Evolutionary conservation across 768 basidiomycete species (phyloP).

Genomic region (Hypsizygus marmoreus): DNA sequence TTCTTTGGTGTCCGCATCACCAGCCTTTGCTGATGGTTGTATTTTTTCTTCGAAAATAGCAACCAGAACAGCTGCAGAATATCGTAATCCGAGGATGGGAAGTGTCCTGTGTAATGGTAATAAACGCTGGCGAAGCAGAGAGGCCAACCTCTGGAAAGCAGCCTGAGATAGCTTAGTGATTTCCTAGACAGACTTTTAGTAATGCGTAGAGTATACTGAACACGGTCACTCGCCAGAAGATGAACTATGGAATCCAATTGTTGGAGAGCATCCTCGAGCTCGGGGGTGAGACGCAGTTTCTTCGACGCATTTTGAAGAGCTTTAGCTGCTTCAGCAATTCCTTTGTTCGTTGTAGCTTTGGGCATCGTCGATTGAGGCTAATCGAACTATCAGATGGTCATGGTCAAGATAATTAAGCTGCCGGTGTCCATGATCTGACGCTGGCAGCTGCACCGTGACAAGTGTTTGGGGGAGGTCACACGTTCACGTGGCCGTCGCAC

Average conservation of each 20-base stretch:
- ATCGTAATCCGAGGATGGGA: constrained; percentile 39
- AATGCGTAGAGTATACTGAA: neutral
- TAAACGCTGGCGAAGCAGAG: constrained; percentile 43
- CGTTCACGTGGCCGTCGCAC: constrained; percentile 1
- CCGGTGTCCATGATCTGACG: too few relatives aligned
- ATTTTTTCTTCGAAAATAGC: constrained; percentile 41
- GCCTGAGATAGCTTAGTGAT: constrained; percentile 36
- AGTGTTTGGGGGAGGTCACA: neutral
- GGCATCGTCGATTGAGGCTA: neutral
- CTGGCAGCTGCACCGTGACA: neutral
- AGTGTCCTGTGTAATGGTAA: constrained; percentile 45
- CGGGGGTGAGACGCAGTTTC: constrained; percentile 28
- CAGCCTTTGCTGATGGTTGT: constrained; percentile 21
- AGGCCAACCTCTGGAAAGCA: constrained; percentile 37
- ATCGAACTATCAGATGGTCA: neutral
- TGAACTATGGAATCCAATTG: constrained; percentile 43
- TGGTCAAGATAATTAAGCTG: too few relatives aligned
- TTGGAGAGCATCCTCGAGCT: constrained; percentile 34
- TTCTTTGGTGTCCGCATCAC: constrained; percentile 16
- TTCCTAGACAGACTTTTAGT: constrained; percentile 33
- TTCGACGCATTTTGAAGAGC: constrained; percentile 30
- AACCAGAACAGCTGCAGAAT: constrained; percentile 41
- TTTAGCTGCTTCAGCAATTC: constrained; percentile 30
- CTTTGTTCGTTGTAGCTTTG: constrained; percentile 18
- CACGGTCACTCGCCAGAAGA: constrained; percentile 40